Conservation (phyloP, 306 rosid species). For the Quercus gilva region DNA sequence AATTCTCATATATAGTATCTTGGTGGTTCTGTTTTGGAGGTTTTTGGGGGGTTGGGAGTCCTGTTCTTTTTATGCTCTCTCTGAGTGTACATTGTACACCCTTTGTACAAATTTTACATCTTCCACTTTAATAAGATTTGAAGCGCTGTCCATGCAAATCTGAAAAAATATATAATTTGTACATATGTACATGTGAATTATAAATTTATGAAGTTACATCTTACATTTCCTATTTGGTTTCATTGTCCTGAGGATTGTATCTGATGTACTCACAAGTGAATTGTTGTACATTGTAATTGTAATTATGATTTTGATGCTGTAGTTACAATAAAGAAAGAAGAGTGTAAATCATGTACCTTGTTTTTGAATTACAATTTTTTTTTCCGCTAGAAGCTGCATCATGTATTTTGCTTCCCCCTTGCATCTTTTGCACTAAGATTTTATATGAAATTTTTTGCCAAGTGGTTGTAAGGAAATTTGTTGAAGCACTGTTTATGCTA, state of each 20-base stretch:
- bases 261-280: not conserved
- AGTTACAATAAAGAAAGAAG: not conserved
- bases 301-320: not conserved
- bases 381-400: not conserved
- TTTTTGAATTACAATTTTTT: not conserved
- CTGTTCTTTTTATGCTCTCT: constrained; percentile 3
- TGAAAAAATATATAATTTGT: not conserved
- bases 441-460: too few species aligned
- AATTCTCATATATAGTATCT: constrained; percentile 23
- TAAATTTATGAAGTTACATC: not conserved
- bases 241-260: not conserved
- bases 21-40: constrained; percentile 27
- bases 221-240: not conserved
- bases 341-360: not conserved
- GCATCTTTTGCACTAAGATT: too few species aligned
- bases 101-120: constrained; percentile 12
- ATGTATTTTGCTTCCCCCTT: not conserved
- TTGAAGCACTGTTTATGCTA: too few species aligned
- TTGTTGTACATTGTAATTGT: not conserved
- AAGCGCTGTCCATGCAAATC: not conserved
- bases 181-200: not conserved
- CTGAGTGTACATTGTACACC: constrained; percentile 11
- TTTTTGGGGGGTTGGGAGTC: constrained; percentile 29
- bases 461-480: too few species aligned
- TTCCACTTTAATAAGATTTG: not conserved